phyloP scores from a whole-genome alignment of 805 yeast genomes.

The Candida tammaniensis region DNA sequence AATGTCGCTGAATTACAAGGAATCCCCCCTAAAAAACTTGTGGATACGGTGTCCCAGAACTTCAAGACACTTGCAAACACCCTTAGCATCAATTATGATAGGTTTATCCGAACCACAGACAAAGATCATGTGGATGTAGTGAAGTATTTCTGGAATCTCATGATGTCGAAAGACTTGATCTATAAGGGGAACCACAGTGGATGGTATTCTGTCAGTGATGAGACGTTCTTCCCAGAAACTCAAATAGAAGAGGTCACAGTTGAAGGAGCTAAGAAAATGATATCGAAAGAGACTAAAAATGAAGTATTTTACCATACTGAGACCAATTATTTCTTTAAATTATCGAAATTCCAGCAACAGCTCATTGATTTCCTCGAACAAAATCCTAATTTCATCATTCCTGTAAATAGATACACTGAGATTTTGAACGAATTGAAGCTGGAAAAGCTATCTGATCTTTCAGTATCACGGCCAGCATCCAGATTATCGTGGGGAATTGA shows the following conservation, averaged over 20 bases:
- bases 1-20: slow-evolving; percentile 65
- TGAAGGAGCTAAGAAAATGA: slow-evolving; percentile 31
- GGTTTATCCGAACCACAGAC: slow-evolving; percentile 92
- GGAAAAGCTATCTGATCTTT: slow-evolving; percentile 57
- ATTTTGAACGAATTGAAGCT: slow-evolving; percentile 57
- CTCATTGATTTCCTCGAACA: slow-evolving; percentile 49
- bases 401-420: slow-evolving; percentile 52
- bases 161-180: slow-evolving; percentile 60
- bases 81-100: slow-evolving; percentile 57
- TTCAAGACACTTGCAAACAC: slow-evolving; percentile 63
- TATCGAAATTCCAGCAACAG: slow-evolving; percentile 56
- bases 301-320: slow-evolving; percentile 77
- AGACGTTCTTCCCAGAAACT: slow-evolving; percentile 84
- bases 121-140: slow-evolving; percentile 70
- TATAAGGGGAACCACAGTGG: slow-evolving; percentile 85
- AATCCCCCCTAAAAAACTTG: slow-evolving; percentile 59
- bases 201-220: slow-evolving; percentile 95
- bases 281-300: slow-evolving; percentile 68
- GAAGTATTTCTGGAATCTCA: slow-evolving; percentile 62
- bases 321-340: slow-evolving; percentile 79
- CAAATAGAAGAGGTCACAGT: slow-evolving; percentile 50
- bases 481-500: slow-evolving; percentile 86
- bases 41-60: slow-evolving; percentile 62
- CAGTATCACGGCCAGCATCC: slow-evolving; percentile 80
- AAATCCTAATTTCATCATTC: slow-evolving; percentile 64